These are phyloP conservation scores for Suillus decipiens DNA, from an alignment of 768 basidiomycete species.

Conservation along the genomic window DNA sequence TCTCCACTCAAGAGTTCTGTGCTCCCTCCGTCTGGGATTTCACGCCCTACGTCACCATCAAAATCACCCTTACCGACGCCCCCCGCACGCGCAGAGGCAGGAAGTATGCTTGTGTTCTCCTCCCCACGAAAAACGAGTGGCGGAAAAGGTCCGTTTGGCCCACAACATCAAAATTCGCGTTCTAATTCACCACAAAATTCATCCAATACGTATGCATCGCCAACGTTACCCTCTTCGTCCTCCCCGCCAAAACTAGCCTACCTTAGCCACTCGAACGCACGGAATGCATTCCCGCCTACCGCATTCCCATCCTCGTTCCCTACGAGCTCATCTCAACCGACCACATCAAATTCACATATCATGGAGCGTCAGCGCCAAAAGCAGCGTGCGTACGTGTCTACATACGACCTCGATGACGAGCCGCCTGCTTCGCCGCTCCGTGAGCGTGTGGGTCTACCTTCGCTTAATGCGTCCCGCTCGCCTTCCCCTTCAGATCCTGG, in stretches of 20 bases:
- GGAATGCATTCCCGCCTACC: constrained; percentile 7
- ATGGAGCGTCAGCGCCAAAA: constrained; percentile 10
- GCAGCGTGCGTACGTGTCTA: constrained; percentile 3
- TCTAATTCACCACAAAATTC: constrained; percentile 5
- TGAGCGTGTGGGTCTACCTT: constrained; percentile 8
- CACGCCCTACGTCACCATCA: constrained; percentile 9
- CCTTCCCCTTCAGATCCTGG: constrained; percentile 4
- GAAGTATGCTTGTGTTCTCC: not conserved
- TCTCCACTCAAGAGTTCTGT: constrained; percentile 3
- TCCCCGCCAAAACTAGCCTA: constrained; percentile 10
- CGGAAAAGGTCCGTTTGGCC: not conserved
- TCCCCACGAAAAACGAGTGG: constrained; percentile 1
- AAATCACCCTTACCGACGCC: constrained; percentile 7
- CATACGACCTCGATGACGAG: constrained; percentile 31
- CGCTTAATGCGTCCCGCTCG: not conserved
- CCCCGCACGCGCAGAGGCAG: not conserved
- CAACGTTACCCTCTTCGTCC: constrained; percentile 24
- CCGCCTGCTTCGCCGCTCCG: constrained; percentile 35
- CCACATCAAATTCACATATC: constrained; percentile 2
- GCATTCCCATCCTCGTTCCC: constrained; percentile 3
- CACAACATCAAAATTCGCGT: not conserved
- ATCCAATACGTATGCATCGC: constrained; percentile 10
- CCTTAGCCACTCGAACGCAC: not conserved
- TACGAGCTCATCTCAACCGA: not conserved
- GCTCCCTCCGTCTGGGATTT: constrained; percentile 6